Evolutionary conservation across 805 yeast genomes (phyloP).

Genomic region (Pichia nakasei): DNA sequence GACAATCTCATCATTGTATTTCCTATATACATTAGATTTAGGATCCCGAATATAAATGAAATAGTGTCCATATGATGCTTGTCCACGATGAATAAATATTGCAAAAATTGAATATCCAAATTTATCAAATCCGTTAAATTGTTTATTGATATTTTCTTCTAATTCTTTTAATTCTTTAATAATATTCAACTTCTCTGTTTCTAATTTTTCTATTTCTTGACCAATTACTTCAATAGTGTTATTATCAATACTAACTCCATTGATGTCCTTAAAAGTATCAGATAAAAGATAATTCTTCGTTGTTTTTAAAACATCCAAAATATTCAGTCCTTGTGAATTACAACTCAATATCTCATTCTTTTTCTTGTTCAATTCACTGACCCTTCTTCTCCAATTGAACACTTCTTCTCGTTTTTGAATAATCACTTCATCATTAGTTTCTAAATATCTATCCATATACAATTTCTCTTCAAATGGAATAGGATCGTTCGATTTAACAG

Average conservation of each 20-base stretch:
- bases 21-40: constrained; percentile 58
- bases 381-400: constrained; percentile 52
- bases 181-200: constrained; percentile 32
- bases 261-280: constrained; percentile 25
- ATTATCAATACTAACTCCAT: constrained; percentile 32
- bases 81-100: constrained; percentile 90
- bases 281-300: constrained; percentile 49
- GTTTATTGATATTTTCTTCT: constrained; percentile 42
- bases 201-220: constrained; percentile 37
- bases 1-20: constrained; percentile 94
- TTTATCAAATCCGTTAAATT: constrained; percentile 51
- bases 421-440: constrained; percentile 51
- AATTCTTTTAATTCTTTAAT: constrained; percentile 36
- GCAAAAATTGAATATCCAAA: constrained; percentile 83
- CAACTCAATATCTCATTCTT: constrained; percentile 34
- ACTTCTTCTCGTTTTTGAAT: constrained; percentile 47
- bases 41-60: constrained; percentile 90
- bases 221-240: constrained; percentile 42
- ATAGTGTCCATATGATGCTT: constrained; percentile 93
- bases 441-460: constrained; percentile 83
- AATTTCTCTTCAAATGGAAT: constrained; percentile 70
- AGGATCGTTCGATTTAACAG: constrained; percentile 76
- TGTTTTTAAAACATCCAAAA: constrained; percentile 44
- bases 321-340: constrained; percentile 43
- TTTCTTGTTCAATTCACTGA: constrained; percentile 35